phyloP scores from a whole-genome alignment of 1,284 basidiomycete species.

The Agroathelia rolfsii region DNA sequence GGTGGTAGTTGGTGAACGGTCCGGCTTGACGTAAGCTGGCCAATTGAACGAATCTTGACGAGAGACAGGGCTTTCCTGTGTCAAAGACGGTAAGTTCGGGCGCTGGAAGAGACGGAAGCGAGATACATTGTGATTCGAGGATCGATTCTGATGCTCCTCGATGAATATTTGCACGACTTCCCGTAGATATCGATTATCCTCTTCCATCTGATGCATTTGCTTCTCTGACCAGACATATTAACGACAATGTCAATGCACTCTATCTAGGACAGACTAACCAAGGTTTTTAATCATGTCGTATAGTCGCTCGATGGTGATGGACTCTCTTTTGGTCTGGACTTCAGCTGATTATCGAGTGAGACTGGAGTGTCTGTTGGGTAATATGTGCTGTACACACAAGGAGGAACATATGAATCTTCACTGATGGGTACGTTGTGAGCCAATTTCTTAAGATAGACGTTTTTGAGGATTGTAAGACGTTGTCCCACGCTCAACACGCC shows the following conservation, averaged over 20 bases:
- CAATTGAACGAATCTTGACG: constrained; percentile 76
- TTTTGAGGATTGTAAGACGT: constrained; percentile 79
- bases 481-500: constrained; percentile 83
- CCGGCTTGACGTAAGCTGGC: constrained; percentile 63
- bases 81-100: constrained; percentile 6
- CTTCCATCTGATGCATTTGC: constrained; percentile 59
- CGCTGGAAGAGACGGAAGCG: too few species aligned
- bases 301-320: constrained; percentile 56
- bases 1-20: constrained; percentile 68
- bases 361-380: too few species aligned
- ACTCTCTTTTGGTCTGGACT: constrained; percentile 49
- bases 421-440: constrained; percentile 77
- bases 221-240: constrained; percentile 42
- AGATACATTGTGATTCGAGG: constrained; percentile 8
- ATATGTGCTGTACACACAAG: constrained; percentile 62
- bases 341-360: constrained; percentile 55
- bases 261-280: constrained; percentile 33
- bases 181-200: constrained; percentile 64
- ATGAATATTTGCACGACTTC: constrained; percentile 49
- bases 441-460: constrained; percentile 81
- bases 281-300: constrained; percentile 67
- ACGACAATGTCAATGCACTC: constrained; percentile 6
- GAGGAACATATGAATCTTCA: constrained; percentile 81
- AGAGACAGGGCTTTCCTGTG: constrained; percentile 45
- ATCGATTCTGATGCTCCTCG: constrained; percentile 46